Percentiles rank a stretch among this genome's conserved stretches.
These are phyloP conservation scores for Morella rubra DNA, from an alignment of 306 rosid genomes.

Conservation along the genomic window DNA sequence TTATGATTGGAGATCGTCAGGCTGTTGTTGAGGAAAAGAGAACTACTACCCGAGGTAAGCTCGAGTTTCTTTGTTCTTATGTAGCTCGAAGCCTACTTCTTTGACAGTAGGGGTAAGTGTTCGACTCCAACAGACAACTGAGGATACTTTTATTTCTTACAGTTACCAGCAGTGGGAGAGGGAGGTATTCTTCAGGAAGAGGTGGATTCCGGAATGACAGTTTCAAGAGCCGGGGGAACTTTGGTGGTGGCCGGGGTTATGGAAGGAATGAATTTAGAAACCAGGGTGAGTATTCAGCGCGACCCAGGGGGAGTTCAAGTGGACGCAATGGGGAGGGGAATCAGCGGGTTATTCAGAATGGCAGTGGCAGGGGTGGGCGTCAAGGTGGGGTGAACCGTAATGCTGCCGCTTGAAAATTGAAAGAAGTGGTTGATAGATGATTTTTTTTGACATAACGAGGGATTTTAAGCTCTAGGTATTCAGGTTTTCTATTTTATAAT, in stretches of 20 bases:
- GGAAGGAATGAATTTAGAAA: slow-evolving; percentile 81
- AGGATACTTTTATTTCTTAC: slow-evolving; percentile 25
- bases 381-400: slow-evolving; percentile 56
- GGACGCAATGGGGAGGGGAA: slow-evolving; percentile 65
- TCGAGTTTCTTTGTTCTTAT: not conserved
- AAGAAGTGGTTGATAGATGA: slow-evolving; percentile 37
- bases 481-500: slow-evolving; percentile 36
- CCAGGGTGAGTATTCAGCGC: slow-evolving; percentile 78
- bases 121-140: slow-evolving; percentile 13
- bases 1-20: slow-evolving; percentile 65
- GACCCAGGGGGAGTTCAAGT: slow-evolving; percentile 55
- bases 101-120: not conserved
- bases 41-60: slow-evolving; percentile 87
- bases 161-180: slow-evolving; percentile 83
- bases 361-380: slow-evolving; percentile 76
- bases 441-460: slow-evolving; percentile 45
- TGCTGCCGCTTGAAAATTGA: slow-evolving; percentile 35
- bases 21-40: slow-evolving; percentile 90
- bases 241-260: slow-evolving; percentile 71
- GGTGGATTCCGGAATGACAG: slow-evolving; percentile 67
- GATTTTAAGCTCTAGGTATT: slow-evolving; percentile 35
- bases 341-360: slow-evolving; percentile 61
- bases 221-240: slow-evolving; percentile 70
- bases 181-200: slow-evolving; percentile 82
- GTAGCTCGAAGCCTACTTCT: not conserved